These are phyloP conservation scores for Marasmius oreades DNA, from an alignment of 1,284 basidiomycete species.

Conservation along the genomic window DNA sequence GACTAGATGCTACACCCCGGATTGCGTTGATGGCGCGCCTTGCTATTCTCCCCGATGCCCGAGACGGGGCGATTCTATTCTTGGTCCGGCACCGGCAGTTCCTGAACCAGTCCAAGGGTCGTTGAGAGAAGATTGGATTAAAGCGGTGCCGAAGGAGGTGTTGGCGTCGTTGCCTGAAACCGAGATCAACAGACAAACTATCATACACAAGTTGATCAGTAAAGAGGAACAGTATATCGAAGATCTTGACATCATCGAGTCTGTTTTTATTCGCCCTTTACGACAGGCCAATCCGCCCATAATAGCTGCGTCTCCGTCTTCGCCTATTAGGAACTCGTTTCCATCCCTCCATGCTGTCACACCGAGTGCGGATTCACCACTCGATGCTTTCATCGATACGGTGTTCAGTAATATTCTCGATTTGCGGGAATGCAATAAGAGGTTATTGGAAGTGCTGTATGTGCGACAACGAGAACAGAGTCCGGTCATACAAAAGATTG, in stretches of 20 bases:
- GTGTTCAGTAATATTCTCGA: conserved; percentile 89
- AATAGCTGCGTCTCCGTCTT: background rate
- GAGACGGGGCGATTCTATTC: conserved; percentile 38
- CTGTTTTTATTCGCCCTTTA: conserved; percentile 81
- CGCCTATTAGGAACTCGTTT: background rate
- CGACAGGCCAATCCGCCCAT: conserved; percentile 63
- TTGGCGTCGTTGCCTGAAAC: conserved; percentile 66
- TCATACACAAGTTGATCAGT: conserved; percentile 89
- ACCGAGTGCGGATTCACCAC: conserved; percentile 13
- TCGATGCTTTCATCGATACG: conserved; percentile 82
- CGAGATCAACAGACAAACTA: conserved; percentile 86
- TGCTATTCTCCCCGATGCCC: conserved; percentile 79
- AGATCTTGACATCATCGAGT: conserved; percentile 85
- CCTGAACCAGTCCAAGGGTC: conserved; percentile 21
- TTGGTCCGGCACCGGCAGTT: conserved; percentile 16
- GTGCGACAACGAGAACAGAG: conserved; percentile 87
- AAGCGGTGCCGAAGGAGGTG: conserved; percentile 65
- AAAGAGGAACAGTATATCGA: conserved; percentile 90
- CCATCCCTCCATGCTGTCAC: background rate
- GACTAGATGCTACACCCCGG: conserved; percentile 83
- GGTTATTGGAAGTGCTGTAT: conserved; percentile 81
- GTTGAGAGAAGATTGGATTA: conserved; percentile 66
- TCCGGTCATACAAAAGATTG: conserved; percentile 82
- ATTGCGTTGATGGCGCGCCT: conserved; percentile 66
- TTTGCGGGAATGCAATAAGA: conserved; percentile 77